Base-by-base conservation (phyloP, 345 rosid genomes). In the Euphorbia peplus region DNA sequence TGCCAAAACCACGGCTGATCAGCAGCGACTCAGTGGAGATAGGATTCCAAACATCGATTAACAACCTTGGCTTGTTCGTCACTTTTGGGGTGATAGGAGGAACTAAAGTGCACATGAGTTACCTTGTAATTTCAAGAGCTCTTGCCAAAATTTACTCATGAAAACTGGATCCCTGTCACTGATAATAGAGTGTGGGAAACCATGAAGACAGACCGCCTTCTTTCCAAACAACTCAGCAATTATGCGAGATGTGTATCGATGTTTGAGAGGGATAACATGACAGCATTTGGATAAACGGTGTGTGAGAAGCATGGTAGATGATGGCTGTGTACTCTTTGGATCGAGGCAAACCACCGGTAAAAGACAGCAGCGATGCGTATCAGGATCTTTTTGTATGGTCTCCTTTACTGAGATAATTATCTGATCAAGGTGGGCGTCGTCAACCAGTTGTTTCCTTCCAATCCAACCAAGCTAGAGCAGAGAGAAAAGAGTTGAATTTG, bases 331-430 rank as follows among this genome's bases (percentile, higher is more conserved):
- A 46, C 18, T n/a, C 5, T 13, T 46, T 46, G 1, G 51, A 14
- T 3, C 11, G 14, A 2, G 51, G 51, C 5, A 46, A 4, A 3
- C 51, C 51, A 1, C 51, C 51, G 16, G 18, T 8, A 47, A 12
- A 47, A 16, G 3, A 3, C 4, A 5, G 2, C 3, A 14, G 37
- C 37, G 6, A 32, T 32, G 6, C 6, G 37, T 32, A 32, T 32
- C 4, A 32, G 53, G 22, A 4, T 48, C 19, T 0, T 18, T 7
- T 18, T 48, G 22, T 18, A 48, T 3, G n/a, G 8, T 6, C 0
- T 6, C 0, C 0, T 3, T 4, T 6, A 48, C 7, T 0, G n/a
- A 5, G 0, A 13, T 6, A 2, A 48, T 1, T 2, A 4, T 0
- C 1, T 8, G 22, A 4, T 48, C 53, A 4, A 2, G 7, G 0